Base-by-base conservation (phyloP, 768 basidiomycete genomes). In the Arthromyces matolae region DNA sequence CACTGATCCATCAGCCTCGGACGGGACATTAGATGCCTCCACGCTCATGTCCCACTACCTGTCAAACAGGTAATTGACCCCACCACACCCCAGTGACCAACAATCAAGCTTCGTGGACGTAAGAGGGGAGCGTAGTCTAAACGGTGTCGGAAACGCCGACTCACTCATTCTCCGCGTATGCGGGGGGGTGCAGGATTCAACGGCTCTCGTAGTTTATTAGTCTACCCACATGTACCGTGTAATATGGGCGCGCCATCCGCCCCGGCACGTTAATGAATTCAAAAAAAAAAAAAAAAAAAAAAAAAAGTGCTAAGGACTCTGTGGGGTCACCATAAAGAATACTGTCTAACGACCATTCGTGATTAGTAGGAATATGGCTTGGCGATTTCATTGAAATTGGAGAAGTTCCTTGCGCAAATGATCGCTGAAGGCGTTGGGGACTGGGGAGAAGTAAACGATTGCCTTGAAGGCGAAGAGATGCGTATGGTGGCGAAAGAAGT, bases 231-330 rank as follows among this genome's bases (percentile, higher is more conserved):
- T n/a, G 34, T 35, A 35, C 34, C 16, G 20, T 35, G 34, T 19
- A 35, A 18, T 4, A 35, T 35, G 10, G 34, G 20, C n/a, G n/a
- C n/a, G n/a, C n/a, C n/a, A n/a, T n/a, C n/a, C n/a, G n/a, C n/a
- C n/a, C n/a, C n/a, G n/a, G n/a, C n/a, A n/a, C n/a, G n/a, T n/a
- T n/a, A n/a, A n/a, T n/a, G n/a, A n/a, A n/a, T n/a, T n/a, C n/a
- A n/a, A n/a, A n/a, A n/a, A n/a, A n/a, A n/a, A n/a, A 92, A 92
- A 73, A 93, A 93, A 65, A 87, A 86, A 43, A 71, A 68, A 52
- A 78, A 78, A 68, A 71, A 52, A 24, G 69, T 65, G 40, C 8
- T 16, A 38, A 18, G 5, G 35, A 27, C n/a, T 48, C 34, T 38
- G 35, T 2, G 6, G 13, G 3, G 22, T n/a, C 18, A 20, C 4